Evolutionary conservation across 2,329 filamentous ascomycete genomes (phyloP), one percentile per base, ranked within the genome.

Genomic region (Allantophomopsis lycopodina): DNA sequence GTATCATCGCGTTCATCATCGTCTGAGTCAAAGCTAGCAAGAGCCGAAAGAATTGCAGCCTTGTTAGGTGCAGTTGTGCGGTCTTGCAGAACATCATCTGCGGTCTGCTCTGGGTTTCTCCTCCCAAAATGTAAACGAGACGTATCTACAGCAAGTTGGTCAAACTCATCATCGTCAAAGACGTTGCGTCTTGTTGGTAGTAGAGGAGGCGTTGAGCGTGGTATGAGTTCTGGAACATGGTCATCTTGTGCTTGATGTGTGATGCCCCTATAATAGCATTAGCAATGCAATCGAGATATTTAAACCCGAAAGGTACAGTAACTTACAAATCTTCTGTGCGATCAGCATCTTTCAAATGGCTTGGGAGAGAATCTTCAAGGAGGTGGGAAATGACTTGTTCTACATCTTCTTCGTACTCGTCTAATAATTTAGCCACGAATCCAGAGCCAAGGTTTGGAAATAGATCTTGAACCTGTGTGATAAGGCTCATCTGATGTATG

Each of bases 1-100:
- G 89, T 96, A 57, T 98, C 91, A 57, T 98, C 91, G 30, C 87
- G 76, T 62, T 98, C 91, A 56, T 98, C 91, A 48, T 96, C 91
- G 50, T 96, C 89, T 0, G 80, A 81, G 60, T 96, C 88, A 49
- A 96, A 95, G 1, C 81, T 73, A 13, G 86, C 85, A 2, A 96
- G 73, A 0, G 89, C 89, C 3, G 88, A 84, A 17, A 94, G 64
- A 49, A 95, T 94, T 10, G 86, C 81, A 0, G 86, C 84, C 61
- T 93, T 94, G 50, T 79, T 78, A 2, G 80, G 74, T 3, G 79
- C 76, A 1, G 63, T 63, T 15, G 72, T 69, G 38, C 72, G 72
- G 52, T 86, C 78, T 36, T 71, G 63, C 7, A 89, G 70, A 13
- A 89, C 60, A 37, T 76, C 71, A 53, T 89, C 83, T n/a, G 83